These are phyloP conservation scores for Darksidea phi DNA, from an alignment of 495 filamentous ascomycete genomes.

Conservation along the genomic window DNA sequence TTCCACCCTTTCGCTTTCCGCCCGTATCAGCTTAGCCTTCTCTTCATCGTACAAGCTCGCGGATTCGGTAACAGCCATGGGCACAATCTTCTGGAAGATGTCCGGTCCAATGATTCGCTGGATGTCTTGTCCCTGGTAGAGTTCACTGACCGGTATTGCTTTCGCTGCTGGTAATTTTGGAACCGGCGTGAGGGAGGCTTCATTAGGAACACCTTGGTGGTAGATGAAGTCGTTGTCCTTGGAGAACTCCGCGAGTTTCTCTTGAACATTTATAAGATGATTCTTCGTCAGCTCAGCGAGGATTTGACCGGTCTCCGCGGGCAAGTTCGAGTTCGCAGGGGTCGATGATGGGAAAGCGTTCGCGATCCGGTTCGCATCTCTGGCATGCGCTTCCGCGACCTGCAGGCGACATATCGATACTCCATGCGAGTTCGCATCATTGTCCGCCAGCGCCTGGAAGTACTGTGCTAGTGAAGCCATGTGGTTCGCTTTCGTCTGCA, in stretches of 20 bases:
- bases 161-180: constrained; percentile 96
- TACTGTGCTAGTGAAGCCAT: constrained; percentile 87
- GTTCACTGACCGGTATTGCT: constrained; percentile 92
- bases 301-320: constrained; percentile 68
- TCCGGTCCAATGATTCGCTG: constrained; percentile 94
- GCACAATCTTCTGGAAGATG: constrained; percentile 94
- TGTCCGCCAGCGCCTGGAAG: constrained; percentile 88
- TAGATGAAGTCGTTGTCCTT: constrained; percentile 99
- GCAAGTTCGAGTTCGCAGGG: constrained; percentile 78
- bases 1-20: constrained; percentile 89
- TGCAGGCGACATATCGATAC: constrained; percentile 81
- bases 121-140: constrained; percentile 96
- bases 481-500: constrained; percentile 74
- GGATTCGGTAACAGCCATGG: constrained; percentile 93
- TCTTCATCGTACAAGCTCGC: constrained; percentile 98
- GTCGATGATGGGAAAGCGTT: constrained; percentile 77
- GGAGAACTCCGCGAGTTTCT: constrained; percentile 67
- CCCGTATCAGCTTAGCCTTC: constrained; percentile 91
- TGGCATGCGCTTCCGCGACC: constrained; percentile 70
- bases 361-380: constrained; percentile 72
- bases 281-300: constrained; percentile 80
- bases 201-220: constrained; percentile 84
- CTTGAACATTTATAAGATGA: constrained; percentile 76
- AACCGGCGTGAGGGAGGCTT: constrained; percentile 74
- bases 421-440: constrained; percentile 83